Evolutionary conservation across 805 yeast species (phyloP).

Genomic region (Peterozyma toletana): DNA sequence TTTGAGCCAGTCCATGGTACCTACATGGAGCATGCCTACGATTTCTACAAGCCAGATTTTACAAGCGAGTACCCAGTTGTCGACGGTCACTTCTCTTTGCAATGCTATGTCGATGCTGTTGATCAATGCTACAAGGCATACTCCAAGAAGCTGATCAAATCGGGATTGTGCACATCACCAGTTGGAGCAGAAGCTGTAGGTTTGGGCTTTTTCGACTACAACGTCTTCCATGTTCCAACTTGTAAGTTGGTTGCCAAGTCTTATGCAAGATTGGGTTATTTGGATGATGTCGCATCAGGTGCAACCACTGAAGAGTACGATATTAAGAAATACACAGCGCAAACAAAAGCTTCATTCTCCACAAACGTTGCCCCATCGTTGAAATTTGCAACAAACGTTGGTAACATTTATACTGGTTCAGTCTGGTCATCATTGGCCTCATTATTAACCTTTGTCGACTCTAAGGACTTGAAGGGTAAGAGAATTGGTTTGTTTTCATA

Average conservation of each 20-base stretch:
- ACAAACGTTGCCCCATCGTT: slow-evolving; percentile 75
- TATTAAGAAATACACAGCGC: slow-evolving; percentile 78
- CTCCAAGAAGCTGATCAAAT: slow-evolving; percentile 63
- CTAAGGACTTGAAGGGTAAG: slow-evolving; percentile 69
- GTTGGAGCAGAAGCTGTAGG: slow-evolving; percentile 54
- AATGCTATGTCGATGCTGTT: slow-evolving; percentile 90
- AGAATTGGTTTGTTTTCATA: slow-evolving; percentile 91
- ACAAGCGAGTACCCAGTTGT: slow-evolving; percentile 94
- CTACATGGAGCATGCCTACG: slow-evolving; percentile 94
- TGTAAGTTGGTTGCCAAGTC: slow-evolving; percentile 93
- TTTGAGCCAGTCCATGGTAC: slow-evolving; percentile 87
- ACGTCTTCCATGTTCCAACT: slow-evolving; percentile 96
- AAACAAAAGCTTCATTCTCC: slow-evolving; percentile 62
- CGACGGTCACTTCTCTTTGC: slow-evolving; percentile 92
- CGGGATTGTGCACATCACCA: slow-evolving; percentile 31
- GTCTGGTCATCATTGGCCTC: slow-evolving; percentile 85
- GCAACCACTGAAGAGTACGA: slow-evolving; percentile 60
- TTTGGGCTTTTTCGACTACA: slow-evolving; percentile 76
- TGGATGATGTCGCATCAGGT: slow-evolving; percentile 47
- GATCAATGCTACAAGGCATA: slow-evolving; percentile 81
- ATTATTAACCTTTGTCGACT: slow-evolving; percentile 65
- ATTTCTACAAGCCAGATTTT: slow-evolving; percentile 97
- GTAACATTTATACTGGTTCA: slow-evolving; percentile 97
- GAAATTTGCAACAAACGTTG: slow-evolving; percentile 89
- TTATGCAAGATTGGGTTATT: slow-evolving; percentile 84